Conservation (phyloP, 2,329 filamentous ascomycete genomes). For the Coniochaeta prunicola region DNA sequence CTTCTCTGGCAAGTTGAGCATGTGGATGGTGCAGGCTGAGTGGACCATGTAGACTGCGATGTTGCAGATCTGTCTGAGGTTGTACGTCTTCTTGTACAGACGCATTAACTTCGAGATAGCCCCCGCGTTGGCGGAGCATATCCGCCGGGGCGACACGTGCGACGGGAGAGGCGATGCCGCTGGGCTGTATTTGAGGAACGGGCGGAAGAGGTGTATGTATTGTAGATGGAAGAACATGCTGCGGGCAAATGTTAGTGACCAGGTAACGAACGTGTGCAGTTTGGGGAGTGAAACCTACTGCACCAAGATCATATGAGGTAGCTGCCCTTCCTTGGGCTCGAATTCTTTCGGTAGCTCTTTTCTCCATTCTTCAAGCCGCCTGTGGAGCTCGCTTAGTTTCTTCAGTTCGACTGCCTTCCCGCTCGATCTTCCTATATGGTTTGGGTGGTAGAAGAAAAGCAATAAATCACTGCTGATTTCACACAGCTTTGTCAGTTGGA, state of each 20-base stretch:
- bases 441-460: slow-evolving; percentile 85
- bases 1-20: slow-evolving; percentile 89
- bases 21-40: slow-evolving; percentile 87
- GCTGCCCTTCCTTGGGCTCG: slow-evolving; percentile 79
- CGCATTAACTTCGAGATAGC: slow-evolving; percentile 92
- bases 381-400: slow-evolving; percentile 86
- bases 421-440: slow-evolving; percentile 51
- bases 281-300: slow-evolving; percentile 58
- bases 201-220: slow-evolving; percentile 91
- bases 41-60: slow-evolving; percentile 94
- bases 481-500: slow-evolving; percentile 76
- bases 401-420: slow-evolving; percentile 82
- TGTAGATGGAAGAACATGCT: slow-evolving; percentile 98
- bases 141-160: slow-evolving; percentile 82
- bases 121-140: slow-evolving; percentile 84
- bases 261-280: neutral
- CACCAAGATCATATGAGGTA: slow-evolving; percentile 71
- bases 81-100: slow-evolving; percentile 87
- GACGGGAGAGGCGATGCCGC: slow-evolving; percentile 73
- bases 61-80: slow-evolving; percentile 89
- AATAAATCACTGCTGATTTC: slow-evolving; percentile 92
- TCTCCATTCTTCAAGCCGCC: slow-evolving; percentile 83
- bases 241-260: slow-evolving; percentile 4
- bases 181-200: slow-evolving; percentile 86
- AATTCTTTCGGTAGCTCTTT: slow-evolving; percentile 77